Conservation (phyloP, 2,329 filamentous ascomycete species). For the Calonectria multiphialidica region DNA sequence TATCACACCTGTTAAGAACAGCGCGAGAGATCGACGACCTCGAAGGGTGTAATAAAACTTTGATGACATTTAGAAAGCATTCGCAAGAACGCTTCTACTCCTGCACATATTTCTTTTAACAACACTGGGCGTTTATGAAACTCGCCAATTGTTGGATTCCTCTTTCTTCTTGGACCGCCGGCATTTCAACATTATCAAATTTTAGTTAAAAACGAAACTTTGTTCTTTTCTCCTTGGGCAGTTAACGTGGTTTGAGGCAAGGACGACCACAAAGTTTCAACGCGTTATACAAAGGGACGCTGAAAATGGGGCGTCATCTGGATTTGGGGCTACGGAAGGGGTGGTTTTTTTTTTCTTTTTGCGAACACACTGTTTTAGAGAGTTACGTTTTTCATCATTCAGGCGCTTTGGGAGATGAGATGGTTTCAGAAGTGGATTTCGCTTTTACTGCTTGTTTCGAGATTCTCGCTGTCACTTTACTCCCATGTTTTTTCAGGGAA, state of each 20-base stretch:
- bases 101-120: conserved; percentile 20
- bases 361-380: conserved; percentile 37
- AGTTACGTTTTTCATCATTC: conserved; percentile 29
- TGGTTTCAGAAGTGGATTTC: conserved; percentile 22
- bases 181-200: conserved; percentile 43
- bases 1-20: conserved; percentile 63
- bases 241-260: conserved; percentile 29
- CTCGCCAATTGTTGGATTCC: conserved; percentile 39
- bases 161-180: conserved; percentile 43
- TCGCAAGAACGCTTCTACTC: neutral
- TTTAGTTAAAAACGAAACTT: conserved; percentile 40
- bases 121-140: conserved; percentile 23
- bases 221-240: conserved; percentile 32
- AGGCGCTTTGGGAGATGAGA: conserved; percentile 35
- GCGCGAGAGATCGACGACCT: conserved; percentile 47
- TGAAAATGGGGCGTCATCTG: conserved; percentile 30
- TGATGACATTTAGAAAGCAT: neutral
- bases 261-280: conserved; percentile 37
- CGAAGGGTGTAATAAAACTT: conserved; percentile 41
- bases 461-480: conserved; percentile 13
- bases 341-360: conserved; percentile 16
- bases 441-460: neutral
- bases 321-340: conserved; percentile 23
- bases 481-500: conserved; percentile 16
- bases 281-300: conserved; percentile 29